Conservation (phyloP, 2,329 filamentous ascomycete species). For the Pseudogymnoascus sp. region DNA sequence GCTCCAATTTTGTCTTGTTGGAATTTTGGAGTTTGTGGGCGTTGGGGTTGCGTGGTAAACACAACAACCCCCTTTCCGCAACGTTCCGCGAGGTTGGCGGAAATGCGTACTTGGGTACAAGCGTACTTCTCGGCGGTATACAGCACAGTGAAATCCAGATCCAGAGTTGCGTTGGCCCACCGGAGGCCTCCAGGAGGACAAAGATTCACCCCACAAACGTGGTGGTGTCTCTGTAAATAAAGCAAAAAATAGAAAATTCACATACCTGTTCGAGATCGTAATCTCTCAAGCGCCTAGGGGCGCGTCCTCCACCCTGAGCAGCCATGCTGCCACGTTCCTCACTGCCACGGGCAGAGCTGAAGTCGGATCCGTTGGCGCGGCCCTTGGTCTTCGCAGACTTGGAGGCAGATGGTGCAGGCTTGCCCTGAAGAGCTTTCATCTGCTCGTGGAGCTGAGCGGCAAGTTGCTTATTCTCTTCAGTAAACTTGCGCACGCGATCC, state of each 20-base stretch:
- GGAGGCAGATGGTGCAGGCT: slow-evolving; percentile 30
- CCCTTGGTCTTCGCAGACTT: slow-evolving; percentile 45
- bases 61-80: not conserved
- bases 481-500: slow-evolving; percentile 89
- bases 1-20: not conserved
- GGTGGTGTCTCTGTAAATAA: slow-evolving; percentile 13
- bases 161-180: not conserved
- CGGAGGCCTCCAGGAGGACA: not conserved
- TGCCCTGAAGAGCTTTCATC: slow-evolving; percentile 40
- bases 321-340: slow-evolving; percentile 64
- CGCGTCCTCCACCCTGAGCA: slow-evolving; percentile 53
- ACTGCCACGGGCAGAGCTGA: slow-evolving; percentile 62
- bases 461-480: slow-evolving; percentile 88
- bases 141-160: not conserved
- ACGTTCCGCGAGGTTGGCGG: not conserved
- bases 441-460: slow-evolving; percentile 66
- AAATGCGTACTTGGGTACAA: not conserved
- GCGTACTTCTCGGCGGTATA: not conserved
- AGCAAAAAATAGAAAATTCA: slow-evolving; percentile 21
- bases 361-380: slow-evolving; percentile 44
- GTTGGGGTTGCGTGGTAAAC: not conserved
- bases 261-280: slow-evolving; percentile 76
- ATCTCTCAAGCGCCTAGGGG: slow-evolving; percentile 68
- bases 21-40: not conserved
- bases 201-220: not conserved